Percentiles rank a stretch among this genome's conserved stretches.
Evolutionary conservation across 2,329 filamentous ascomycete genomes (phyloP).

Genomic region (Sodiomyces alkalinus): DNA sequence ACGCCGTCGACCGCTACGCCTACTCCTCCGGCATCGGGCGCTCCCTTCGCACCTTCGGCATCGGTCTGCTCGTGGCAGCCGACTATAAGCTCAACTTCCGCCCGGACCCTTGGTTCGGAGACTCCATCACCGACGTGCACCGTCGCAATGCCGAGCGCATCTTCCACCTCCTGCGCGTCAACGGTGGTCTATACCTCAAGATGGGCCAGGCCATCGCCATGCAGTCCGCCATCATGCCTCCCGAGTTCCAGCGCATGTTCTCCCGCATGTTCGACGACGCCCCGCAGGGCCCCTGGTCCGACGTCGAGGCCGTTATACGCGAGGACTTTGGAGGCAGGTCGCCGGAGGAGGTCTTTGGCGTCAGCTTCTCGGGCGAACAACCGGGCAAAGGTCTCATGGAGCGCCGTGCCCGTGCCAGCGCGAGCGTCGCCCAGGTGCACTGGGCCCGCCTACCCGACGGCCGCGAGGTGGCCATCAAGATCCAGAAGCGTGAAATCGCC

Average conservation of each 20-base stretch:
- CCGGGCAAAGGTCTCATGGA: constrained; percentile 51
- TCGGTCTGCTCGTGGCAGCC: constrained; percentile 64
- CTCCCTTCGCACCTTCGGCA: constrained; percentile 66
- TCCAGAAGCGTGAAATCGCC: constrained; percentile 89
- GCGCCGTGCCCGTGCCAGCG: constrained; percentile 51
- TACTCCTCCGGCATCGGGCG: constrained; percentile 70
- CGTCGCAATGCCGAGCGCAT: constrained; percentile 69
- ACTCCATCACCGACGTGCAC: constrained; percentile 65
- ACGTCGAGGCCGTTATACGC: constrained; percentile 69
- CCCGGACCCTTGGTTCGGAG: constrained; percentile 57
- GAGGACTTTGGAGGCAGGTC: constrained; percentile 78
- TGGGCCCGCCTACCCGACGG: constrained; percentile 82
- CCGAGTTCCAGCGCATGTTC: constrained; percentile 95
- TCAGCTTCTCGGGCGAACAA: constrained; percentile 62
- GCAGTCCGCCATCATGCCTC: constrained; percentile 87
- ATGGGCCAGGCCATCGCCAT: constrained; percentile 97
- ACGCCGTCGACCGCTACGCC: constrained; percentile 54
- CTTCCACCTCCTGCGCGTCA: constrained; percentile 65
- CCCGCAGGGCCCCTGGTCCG: constrained; percentile 77
- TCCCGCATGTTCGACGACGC: constrained; percentile 94
- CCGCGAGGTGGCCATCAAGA: constrained; percentile 84
- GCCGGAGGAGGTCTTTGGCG: constrained; percentile 82
- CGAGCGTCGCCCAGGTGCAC: constrained; percentile 92
- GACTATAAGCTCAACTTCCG: constrained; percentile 98
- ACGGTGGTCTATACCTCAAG: constrained; percentile 92